Evolutionary conservation across 73 alveolate species (phyloP).

Genomic region (Paramecium biaurelia): DNA sequence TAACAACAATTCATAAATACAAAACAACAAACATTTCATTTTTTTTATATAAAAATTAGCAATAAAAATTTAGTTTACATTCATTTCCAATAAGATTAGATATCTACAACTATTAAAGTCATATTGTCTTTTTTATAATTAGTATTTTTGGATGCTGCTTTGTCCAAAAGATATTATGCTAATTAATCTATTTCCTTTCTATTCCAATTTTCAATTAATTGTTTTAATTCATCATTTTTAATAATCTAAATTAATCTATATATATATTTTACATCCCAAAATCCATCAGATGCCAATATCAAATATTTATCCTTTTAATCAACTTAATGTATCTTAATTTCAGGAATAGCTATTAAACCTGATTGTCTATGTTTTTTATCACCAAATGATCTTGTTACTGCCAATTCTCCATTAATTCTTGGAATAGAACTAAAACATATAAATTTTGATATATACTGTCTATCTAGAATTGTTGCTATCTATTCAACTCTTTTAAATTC

Average conservation of each 20-base stretch:
- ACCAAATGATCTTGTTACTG: conserved; percentile 45
- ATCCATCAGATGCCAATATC: conserved; percentile 37
- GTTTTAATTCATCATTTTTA: background rate
- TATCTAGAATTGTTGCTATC: conserved; percentile 24
- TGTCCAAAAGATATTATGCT: conserved; percentile 19
- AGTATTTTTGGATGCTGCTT: conserved; percentile 35
- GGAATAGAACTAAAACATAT: background rate
- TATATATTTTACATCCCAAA: conserved; percentile 24
- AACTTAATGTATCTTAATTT: background rate
- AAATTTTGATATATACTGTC: background rate
- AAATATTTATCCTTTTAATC: background rate
- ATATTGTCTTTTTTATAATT: conserved; percentile 35
- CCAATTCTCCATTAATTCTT: conserved; percentile 39
- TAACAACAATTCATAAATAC: background rate
- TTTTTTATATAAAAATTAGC: background rate
- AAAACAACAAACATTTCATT: background rate
- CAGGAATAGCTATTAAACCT: conserved; percentile 29
- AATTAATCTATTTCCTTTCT: background rate
- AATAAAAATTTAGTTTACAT: background rate
- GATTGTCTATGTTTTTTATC: conserved; percentile 36
- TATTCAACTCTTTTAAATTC: conserved; percentile 33
- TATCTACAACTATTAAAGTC: conserved; percentile 31
- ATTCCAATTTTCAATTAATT: background rate
- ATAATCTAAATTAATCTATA: background rate
- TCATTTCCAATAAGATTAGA: conserved; percentile 27